phyloP scores from a whole-genome alignment of 2,329 filamentous ascomycete genomes.

The Trichoderma sp. region DNA sequence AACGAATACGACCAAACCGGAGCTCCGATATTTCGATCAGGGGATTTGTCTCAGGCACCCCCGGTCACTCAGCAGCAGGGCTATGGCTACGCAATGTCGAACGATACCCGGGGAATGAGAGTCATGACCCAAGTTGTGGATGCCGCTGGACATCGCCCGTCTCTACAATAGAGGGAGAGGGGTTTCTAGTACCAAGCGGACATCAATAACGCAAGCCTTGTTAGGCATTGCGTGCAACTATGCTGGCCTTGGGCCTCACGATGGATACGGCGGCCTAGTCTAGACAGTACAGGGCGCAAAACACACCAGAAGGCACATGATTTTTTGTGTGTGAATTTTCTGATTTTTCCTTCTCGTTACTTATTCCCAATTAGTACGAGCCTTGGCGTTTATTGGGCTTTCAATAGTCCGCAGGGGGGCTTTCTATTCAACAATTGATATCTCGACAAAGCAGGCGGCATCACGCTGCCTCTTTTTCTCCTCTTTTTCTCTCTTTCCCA shows the following conservation, averaged over 20 bases:
- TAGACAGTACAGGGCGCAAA: constrained; percentile 30
- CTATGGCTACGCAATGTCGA: constrained; percentile 35
- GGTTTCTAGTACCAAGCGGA: not conserved
- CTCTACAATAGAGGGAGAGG: constrained; percentile 26
- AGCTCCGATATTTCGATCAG: constrained; percentile 34
- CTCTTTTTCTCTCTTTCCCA: not conserved
- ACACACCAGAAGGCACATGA: constrained; percentile 6
- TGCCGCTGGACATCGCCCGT: constrained; percentile 27
- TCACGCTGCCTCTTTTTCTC: not conserved
- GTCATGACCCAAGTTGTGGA: constrained; percentile 33
- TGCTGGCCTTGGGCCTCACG: constrained; percentile 12
- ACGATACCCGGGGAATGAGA: constrained; percentile 33
- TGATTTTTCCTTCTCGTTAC: not conserved
- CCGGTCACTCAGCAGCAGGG: constrained; percentile 31
- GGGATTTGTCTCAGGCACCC: constrained; percentile 30
- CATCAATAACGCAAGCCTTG: not conserved
- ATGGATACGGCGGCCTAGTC: constrained; percentile 25
- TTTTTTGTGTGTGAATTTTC: not conserved
- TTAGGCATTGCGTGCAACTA: not conserved
- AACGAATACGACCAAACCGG: constrained; percentile 33
- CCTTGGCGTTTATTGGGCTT: constrained; percentile 9
- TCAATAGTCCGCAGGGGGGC: not conserved
- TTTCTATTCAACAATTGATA: not conserved
- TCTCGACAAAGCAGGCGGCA: not conserved
- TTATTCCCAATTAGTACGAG: not conserved